Conservation (phyloP, 2,329 filamentous ascomycete genomes). For the Calonectria crousiana region DNA sequence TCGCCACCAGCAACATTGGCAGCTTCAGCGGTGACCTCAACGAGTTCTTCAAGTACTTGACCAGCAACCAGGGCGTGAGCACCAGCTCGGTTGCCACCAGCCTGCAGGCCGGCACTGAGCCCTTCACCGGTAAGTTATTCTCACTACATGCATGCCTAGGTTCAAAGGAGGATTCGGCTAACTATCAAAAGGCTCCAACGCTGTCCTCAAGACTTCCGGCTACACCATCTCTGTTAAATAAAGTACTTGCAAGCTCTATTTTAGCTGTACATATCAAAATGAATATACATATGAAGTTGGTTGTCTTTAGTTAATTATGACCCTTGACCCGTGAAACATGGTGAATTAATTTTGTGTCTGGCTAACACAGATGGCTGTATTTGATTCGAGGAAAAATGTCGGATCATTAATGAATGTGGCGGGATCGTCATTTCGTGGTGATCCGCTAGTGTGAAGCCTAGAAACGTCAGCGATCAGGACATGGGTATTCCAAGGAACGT, state of each 20-base stretch:
- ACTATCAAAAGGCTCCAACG: conserved; percentile 8
- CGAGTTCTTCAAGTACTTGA: conserved; percentile 68
- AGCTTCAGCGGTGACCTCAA: conserved; percentile 68
- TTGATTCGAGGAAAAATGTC: neutral
- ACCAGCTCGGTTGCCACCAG: conserved; percentile 28
- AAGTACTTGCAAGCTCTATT: neutral
- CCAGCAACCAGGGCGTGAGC: conserved; percentile 53
- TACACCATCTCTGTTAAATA: conserved; percentile 23
- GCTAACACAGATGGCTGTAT: neutral
- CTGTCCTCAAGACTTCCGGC: conserved; percentile 20
- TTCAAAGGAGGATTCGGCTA: neutral
- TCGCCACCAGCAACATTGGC: conserved; percentile 54
- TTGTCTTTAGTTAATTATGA: neutral
- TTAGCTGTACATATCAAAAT: neutral
- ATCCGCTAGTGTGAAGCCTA: neutral
- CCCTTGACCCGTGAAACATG: neutral
- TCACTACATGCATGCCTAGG: accelerated
- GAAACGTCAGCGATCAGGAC: neutral
- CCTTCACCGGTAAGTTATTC: conserved; percentile 58
- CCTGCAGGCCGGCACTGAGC: conserved; percentile 60
- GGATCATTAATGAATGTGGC: neutral
- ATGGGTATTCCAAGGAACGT: neutral
- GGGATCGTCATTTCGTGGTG: neutral
- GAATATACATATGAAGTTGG: conserved; percentile 11
- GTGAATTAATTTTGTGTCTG: neutral